Conservation (phyloP, 306 rosid species). For the Arachis stenosperma region DNA sequence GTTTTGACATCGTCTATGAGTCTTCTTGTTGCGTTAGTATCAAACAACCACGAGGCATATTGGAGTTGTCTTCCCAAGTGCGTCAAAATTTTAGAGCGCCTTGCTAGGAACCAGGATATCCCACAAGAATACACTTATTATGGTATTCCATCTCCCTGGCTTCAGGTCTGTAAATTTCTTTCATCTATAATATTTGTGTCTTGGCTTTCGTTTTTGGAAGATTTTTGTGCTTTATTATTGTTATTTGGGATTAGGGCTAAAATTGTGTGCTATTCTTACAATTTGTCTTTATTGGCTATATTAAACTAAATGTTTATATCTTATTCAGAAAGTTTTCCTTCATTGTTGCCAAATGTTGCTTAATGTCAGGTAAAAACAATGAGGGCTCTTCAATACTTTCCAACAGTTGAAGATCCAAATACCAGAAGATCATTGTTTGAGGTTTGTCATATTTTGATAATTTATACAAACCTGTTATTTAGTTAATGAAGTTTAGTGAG, state of each 20-base stretch:
- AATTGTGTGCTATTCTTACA: conserved; percentile 1
- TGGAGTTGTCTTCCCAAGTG: conserved; percentile 99
- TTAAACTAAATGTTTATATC: conserved; percentile 13
- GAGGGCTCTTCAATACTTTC: conserved; percentile 98
- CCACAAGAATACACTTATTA: conserved; percentile 99
- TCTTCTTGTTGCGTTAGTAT: conserved; percentile 94
- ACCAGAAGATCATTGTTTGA: conserved; percentile 97
- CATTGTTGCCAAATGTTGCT: conserved; percentile 34
- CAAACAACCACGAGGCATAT: conserved; percentile 86
- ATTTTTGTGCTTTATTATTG: neutral
- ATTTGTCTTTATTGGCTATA: conserved; percentile 24
- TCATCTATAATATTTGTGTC: conserved; percentile 31
- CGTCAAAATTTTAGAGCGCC: conserved; percentile 89
- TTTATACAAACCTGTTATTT: neutral
- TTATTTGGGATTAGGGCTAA: no score
- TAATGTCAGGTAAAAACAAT: conserved; percentile 87
- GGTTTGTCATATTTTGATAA: conserved; percentile 55
- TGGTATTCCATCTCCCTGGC: conserved; percentile 99
- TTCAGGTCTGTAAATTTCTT: conserved; percentile 77
- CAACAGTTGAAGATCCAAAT: conserved; percentile 95
- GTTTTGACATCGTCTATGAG: conserved; percentile 98
- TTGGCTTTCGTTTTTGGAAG: conserved; percentile 5
- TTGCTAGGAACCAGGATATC: conserved; percentile 96
- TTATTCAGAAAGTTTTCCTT: conserved; percentile 16
- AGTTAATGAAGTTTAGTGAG: conserved; percentile 34